phyloP scores from a whole-genome alignment of 768 basidiomycete genomes.

The Clitopilus passeckerianus region DNA sequence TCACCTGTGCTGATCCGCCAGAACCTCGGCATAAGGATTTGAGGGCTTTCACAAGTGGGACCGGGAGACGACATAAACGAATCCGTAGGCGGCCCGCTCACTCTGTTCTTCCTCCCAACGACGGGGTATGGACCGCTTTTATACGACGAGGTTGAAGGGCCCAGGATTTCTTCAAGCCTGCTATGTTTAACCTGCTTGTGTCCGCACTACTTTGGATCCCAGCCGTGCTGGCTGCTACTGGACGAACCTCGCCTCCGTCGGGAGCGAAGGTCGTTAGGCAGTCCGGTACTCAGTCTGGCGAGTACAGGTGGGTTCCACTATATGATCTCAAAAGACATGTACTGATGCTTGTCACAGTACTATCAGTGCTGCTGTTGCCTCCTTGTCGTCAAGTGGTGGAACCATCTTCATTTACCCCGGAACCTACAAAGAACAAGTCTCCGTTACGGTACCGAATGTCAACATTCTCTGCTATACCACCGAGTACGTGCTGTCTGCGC shows the following conservation, averaged over 20 bases:
- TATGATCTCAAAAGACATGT: neutral
- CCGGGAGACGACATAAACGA: neutral
- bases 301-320: slow-evolving; percentile 7
- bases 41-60: neutral
- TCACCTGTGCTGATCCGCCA: neutral
- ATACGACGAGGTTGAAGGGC: neutral
- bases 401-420: slow-evolving; percentile 42
- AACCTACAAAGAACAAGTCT: slow-evolving; percentile 36
- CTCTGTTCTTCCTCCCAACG: neutral
- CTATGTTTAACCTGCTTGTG: neutral
- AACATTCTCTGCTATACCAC: slow-evolving; percentile 26
- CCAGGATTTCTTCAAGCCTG: neutral
- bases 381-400: slow-evolving; percentile 27
- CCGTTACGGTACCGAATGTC: slow-evolving; percentile 24
- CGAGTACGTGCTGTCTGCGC: slow-evolving; percentile 13
- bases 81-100: neutral
- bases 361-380: slow-evolving; percentile 29
- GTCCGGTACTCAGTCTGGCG: slow-evolving; percentile 28
- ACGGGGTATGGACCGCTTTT: neutral
- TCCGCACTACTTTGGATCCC: neutral
- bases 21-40: neutral
- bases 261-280: slow-evolving; percentile 35
- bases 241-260: slow-evolving; percentile 30
- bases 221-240: neutral
- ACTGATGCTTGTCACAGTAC: slow-evolving; percentile 21